These are phyloP conservation scores for Calonectria pteridis DNA, from an alignment of 2,329 filamentous ascomycete genomes.

Conservation along the genomic window DNA sequence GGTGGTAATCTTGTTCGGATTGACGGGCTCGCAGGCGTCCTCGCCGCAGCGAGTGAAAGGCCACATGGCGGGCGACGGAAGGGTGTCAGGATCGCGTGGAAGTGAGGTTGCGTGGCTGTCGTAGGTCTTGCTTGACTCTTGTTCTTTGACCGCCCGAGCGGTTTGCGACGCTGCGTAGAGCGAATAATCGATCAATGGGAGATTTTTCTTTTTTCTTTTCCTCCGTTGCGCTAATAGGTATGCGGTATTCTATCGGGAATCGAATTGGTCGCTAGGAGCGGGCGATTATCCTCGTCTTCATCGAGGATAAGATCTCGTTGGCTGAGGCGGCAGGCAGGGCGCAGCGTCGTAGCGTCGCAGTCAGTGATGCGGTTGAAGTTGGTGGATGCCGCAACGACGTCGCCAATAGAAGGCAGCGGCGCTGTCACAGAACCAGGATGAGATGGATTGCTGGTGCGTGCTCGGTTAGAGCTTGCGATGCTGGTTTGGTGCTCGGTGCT, in stretches of 20 bases:
- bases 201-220: not conserved
- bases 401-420: not conserved
- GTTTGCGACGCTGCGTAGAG: not conserved
- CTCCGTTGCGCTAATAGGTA: not conserved
- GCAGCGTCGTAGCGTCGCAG: not conserved
- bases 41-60: conserved; percentile 63
- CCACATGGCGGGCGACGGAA: conserved; percentile 48
- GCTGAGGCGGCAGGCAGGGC: not conserved
- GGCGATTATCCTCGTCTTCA: not conserved
- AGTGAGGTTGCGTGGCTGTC: not conserved
- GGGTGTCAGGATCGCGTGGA: not conserved
- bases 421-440: conserved; percentile 2
- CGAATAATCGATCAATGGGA: not conserved
- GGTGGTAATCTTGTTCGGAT: conserved; percentile 55
- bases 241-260: not conserved
- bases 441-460: not conserved
- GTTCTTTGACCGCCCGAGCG: not conserved
- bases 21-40: conserved; percentile 66
- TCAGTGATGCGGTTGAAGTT: not conserved
- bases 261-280: not conserved
- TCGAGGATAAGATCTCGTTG: not conserved
- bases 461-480: not conserved
- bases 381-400: conserved; percentile 5
- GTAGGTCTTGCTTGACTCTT: not conserved
- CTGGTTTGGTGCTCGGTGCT: not conserved